Conservation (phyloP, 139 green algal species). For the Coelastrella sp. region DNA sequence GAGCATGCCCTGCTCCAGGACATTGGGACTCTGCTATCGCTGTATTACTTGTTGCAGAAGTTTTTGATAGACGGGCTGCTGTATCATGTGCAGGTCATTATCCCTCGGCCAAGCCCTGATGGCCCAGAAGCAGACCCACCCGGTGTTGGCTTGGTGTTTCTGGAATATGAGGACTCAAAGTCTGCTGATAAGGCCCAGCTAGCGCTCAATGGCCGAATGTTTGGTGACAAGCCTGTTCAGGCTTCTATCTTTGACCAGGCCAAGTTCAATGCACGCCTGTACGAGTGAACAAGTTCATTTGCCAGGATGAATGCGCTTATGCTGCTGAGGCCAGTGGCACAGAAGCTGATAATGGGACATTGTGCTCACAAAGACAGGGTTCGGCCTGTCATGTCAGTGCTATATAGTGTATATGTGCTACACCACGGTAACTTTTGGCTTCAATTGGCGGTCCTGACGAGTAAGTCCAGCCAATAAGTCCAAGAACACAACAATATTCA, state of each 20-base stretch:
- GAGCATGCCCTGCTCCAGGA: no score
- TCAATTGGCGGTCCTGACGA: no score
- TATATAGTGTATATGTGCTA: no score
- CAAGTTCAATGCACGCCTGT: constrained; percentile 6
- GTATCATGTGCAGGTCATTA: constrained; percentile 47
- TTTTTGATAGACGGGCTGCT: no score
- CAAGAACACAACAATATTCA: no score
- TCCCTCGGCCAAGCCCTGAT: constrained; percentile 53
- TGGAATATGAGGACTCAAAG: constrained; percentile 52
- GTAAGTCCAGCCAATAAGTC: no score
- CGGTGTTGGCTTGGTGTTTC: constrained; percentile 71
- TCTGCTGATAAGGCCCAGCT: constrained; percentile 50
- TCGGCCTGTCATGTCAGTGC: no score
- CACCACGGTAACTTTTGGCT: no score
- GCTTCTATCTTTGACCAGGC: constrained; percentile 59
- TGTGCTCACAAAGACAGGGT: no score
- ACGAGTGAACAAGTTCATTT: background rate
- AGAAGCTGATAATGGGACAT: no score
- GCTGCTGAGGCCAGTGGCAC: background rate
- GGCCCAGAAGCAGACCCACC: constrained; percentile 47
- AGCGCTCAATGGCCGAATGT: constrained; percentile 67
- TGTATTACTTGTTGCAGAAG: background rate
- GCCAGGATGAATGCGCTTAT: background rate
- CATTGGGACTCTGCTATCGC: background rate
- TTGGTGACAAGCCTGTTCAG: constrained; percentile 58